Percentiles rank a stretch among this genome's conserved stretches.
Evolutionary conservation across 192 early-diverging fungal genomes (phyloP).

Genomic region (Gaertneriomyces semiglobifer): DNA sequence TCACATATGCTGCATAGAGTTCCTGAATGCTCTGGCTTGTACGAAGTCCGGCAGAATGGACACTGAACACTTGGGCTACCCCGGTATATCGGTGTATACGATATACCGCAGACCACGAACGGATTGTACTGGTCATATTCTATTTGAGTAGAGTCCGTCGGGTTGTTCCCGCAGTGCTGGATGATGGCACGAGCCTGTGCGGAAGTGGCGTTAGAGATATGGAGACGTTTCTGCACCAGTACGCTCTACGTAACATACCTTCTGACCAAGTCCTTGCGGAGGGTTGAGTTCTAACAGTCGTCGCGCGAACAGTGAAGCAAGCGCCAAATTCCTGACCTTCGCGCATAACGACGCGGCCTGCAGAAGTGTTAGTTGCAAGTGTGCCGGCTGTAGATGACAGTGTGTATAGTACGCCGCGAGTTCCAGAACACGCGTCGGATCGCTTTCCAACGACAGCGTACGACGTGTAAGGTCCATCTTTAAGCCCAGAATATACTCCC

Average conservation of each 20-base stretch:
- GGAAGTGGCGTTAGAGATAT: not conserved
- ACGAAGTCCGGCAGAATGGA: constrained; percentile 83
- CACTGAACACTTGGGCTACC: constrained; percentile 77
- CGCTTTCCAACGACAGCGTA: constrained; percentile 50
- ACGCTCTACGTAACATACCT: constrained; percentile 43
- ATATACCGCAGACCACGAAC: constrained; percentile 80
- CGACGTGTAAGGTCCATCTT: constrained; percentile 79
- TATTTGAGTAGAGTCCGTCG: constrained; percentile 73
- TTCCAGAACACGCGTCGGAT: constrained; percentile 72
- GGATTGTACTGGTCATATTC: constrained; percentile 97
- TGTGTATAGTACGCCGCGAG: constrained; percentile 96
- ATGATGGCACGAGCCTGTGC: constrained; percentile 61
- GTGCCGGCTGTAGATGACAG: constrained; percentile 82
- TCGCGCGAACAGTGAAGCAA: constrained; percentile 83
- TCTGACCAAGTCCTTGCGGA: constrained; percentile 66
- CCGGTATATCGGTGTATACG: constrained; percentile 86
- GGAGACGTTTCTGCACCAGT: not conserved
- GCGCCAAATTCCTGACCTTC: constrained; percentile 79
- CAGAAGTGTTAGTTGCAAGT: constrained; percentile 84
- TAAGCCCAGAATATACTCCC: constrained; percentile 91
- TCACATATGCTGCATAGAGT: constrained; percentile 84
- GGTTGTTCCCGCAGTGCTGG: constrained; percentile 62
- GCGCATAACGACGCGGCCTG: constrained; percentile 81
- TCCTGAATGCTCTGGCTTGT: constrained; percentile 77
- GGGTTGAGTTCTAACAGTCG: constrained; percentile 89